Evolutionary conservation across 225 moss, liverwort and hornwort species (phyloP), one percentile per base, ranked within the genome.

Genomic region (Rhytidiadelphus loreus): DNA sequence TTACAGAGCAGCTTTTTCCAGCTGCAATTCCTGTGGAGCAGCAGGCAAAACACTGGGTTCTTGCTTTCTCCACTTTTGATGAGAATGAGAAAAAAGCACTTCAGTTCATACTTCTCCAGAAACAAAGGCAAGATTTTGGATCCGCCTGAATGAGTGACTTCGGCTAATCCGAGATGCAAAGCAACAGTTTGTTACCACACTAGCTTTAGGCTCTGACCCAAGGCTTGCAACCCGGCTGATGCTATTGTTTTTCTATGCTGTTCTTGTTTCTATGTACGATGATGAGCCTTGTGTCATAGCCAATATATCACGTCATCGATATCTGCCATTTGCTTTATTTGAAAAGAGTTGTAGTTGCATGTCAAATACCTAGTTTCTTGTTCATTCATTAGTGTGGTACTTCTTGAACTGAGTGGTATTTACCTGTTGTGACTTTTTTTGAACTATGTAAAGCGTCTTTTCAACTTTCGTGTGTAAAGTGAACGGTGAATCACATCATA

Each of bases 21-120:
- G 70, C 84, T 76, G 93, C 92, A 29, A 90, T 97, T 73, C 91
- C 94, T 58, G 87, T 97, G 88, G 95, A 95, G 91, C 93, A 96
- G 89, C 95, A 96, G 90, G 92, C 95, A 50, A 96, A 94, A 84
- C 96, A 97, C 69, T 97, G 96, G 96, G 88, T 97, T 92, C 91
- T 95, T 62, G 91, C 94, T 90, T 93, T 95, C 87, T 88, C 91
- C 18, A 92, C 91, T 70, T 96, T 94, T 91, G 97, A 96, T 85
- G 94, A 96, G 82, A 95, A 92, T 87, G 96, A 97, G 85, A 93
- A 94, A 83, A 96, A 94, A 88, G 96, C 96, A 12, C 94, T 97
- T 53, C 92, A 95, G 62, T 91, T 92, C 77, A 94, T 97, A 86
- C 86, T 97, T 60, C 92, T 92, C 37, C 96, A 95, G 80, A 97